Conservation (phyloP, 345 rosid species). For the Nasturtium officinale region DNA sequence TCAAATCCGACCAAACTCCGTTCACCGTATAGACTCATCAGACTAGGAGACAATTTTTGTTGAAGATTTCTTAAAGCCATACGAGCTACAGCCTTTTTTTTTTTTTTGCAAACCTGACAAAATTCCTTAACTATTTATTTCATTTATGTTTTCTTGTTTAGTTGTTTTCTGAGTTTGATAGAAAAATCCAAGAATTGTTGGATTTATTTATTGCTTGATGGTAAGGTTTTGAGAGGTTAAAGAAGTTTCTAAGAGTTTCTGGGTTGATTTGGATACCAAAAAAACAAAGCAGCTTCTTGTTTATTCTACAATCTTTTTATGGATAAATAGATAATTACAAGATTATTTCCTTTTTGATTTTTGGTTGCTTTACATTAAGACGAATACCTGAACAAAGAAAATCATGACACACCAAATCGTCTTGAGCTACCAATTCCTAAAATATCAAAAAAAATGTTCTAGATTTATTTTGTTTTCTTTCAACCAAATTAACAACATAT, state of each 20-base stretch:
- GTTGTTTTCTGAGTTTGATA: neutral
- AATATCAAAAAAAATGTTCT: too few relatives aligned
- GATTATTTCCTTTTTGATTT: constrained; percentile 9
- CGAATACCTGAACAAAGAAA: neutral
- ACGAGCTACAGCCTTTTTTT: constrained; percentile 65
- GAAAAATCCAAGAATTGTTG: constrained; percentile 12
- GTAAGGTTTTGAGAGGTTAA: constrained; percentile 21
- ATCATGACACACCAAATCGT: neutral
- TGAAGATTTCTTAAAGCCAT: constrained; percentile 59
- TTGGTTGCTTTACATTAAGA: neutral
- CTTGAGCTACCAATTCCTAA: constrained; percentile 18
- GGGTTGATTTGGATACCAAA: constrained; percentile 13
- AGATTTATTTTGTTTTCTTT: too few relatives aligned
- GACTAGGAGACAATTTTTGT: constrained; percentile 43
- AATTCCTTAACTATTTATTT: neutral
- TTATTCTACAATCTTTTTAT: constrained; percentile 35
- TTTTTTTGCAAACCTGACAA: constrained; percentile 26
- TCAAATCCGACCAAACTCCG: constrained; percentile 29
- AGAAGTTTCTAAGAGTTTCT: constrained; percentile 62
- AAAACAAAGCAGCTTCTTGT: constrained; percentile 31
- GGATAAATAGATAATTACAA: constrained; percentile 33
- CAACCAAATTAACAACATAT: neutral
- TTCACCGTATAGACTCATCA: constrained; percentile 23
- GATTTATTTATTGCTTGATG: neutral
- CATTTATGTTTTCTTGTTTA: neutral